These are phyloP conservation scores for Acidomyces sp. DNA, from an alignment of 495 filamentous ascomycete genomes.

Conservation along the genomic window DNA sequence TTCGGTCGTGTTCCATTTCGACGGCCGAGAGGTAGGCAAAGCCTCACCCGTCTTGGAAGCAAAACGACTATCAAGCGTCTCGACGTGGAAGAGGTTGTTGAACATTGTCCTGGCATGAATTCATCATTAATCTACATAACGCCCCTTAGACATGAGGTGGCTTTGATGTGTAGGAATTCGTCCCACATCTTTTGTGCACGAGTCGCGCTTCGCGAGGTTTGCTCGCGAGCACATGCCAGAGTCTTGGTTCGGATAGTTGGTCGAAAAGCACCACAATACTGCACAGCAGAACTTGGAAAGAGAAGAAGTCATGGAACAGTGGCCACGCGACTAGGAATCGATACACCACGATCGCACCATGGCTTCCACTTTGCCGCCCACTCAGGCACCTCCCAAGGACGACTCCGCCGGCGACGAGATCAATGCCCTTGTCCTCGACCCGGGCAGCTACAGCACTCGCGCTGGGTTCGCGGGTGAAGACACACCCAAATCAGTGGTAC, in stretches of 20 bases:
- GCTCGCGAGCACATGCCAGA: too few species aligned
- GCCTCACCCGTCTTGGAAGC: constrained; percentile 34
- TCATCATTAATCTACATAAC: too few species aligned
- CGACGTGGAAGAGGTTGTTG: constrained; percentile 16
- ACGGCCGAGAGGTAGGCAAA: constrained; percentile 34
- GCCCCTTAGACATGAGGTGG: too few species aligned
- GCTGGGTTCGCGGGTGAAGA: constrained; percentile 98
- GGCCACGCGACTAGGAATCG: too few species aligned
- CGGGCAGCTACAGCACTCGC: constrained; percentile 78
- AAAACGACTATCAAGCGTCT: constrained; percentile 83
- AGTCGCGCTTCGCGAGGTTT: too few species aligned
- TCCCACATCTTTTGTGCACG: too few species aligned
- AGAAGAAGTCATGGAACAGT: too few species aligned
- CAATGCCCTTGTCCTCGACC: constrained; percentile 88
- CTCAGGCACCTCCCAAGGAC: constrained; percentile 9
- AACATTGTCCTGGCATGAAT: constrained; percentile 6
- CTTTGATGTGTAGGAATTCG: too few species aligned
- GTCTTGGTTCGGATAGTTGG: too few species aligned
- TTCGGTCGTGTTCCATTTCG: constrained; percentile 76
- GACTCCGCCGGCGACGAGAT: constrained; percentile 57
- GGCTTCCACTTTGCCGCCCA: constrained; percentile 3
- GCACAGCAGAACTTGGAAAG: too few species aligned
- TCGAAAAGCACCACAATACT: too few species aligned
- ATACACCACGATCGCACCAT: too few species aligned
- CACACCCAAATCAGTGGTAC: constrained; percentile 81